Base-by-base conservation (phyloP, 2,329 filamentous ascomycete genomes). In the Zymoseptoria ardabiliae region DNA sequence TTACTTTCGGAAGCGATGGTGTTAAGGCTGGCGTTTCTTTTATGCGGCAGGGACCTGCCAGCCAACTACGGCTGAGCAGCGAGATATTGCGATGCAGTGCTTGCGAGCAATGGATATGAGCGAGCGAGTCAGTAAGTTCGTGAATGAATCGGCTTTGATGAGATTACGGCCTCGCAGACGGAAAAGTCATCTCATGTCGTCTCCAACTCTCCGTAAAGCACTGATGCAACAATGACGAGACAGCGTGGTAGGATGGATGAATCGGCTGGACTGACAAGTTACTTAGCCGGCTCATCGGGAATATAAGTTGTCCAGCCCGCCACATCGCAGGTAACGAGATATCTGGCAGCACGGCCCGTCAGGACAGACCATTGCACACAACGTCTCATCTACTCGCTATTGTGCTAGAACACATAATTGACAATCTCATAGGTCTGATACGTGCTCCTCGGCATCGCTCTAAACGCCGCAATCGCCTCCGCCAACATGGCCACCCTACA, bases 1-100 rank as follows among this genome's bases (percentile, higher is more conserved):
- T 48, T 57, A 20, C 53, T 58, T 35, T 57, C 13, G 45, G 21
- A 56, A 66, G 64, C 64, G 64, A 62, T 56, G 63, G 64, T 61
- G 64, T 65, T 66, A 59, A 59, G 25, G 49, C 52, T 53, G 64
- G 55, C 57, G 60, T 64, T 63, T 45, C 35, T 45, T 25, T 45
- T n/a, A 45, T 45, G 35, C 35, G 35, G 13, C 13, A 45, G 35
- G 35, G 35, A 45, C 10, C 13, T 45, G 0, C 35, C 35, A 45
- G 35, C 35, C 35, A 45, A 13, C 35, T 45, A 45, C 35, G 35
- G 35, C 35, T 45, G 35, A 45, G 35, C 35, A 45, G 35, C 35
- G 35, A n/a, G 13, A 45, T 13, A 45, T n/a, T 17, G 35, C 35
- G 35, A 45, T 45, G 35, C 35, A n/a, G 4, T 17, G 35, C 35